phyloP scores from a whole-genome alignment of 163 green algal species.

The Volvox carteri region DNA sequence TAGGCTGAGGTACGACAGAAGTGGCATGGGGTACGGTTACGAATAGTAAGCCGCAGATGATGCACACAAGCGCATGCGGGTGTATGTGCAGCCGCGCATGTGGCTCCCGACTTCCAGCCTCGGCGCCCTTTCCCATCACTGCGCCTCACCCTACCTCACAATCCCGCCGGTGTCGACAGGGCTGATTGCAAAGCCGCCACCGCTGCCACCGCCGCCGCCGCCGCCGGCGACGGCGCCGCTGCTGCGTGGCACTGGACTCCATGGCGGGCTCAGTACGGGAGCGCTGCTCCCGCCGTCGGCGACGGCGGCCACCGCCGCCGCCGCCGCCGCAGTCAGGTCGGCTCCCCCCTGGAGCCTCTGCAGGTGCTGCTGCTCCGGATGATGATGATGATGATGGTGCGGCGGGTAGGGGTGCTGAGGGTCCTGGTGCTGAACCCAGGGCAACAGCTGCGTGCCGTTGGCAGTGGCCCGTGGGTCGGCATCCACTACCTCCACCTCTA shows the following conservation, averaged over 20 bases:
- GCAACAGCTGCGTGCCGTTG: slow-evolving; percentile 44
- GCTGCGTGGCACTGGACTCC: neutral
- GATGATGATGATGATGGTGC: neutral
- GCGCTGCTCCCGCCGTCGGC: neutral
- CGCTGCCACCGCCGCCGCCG: no score
- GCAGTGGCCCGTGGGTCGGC: slow-evolving; percentile 48
- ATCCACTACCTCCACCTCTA: slow-evolving; percentile 55
- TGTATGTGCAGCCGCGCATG: no score
- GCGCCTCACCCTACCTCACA: neutral
- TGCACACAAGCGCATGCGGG: no score
- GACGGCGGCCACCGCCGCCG: neutral
- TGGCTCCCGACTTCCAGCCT: no score
- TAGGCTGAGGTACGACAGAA: neutral
- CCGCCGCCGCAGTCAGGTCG: neutral
- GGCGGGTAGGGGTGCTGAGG: no score
- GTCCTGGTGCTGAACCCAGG: slow-evolving; percentile 18
- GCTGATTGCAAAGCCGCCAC: no score
- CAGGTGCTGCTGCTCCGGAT: neutral
- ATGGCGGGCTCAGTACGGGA: neutral
- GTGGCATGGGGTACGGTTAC: no score
- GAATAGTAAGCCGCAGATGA: no score
- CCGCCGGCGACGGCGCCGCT: neutral
- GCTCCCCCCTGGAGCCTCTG: neutral
- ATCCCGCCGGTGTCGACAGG: neutral
- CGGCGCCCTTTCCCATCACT: no score